Conservation (phyloP, 2,329 filamentous ascomycete genomes). For the Talaromyces pinophilus region DNA sequence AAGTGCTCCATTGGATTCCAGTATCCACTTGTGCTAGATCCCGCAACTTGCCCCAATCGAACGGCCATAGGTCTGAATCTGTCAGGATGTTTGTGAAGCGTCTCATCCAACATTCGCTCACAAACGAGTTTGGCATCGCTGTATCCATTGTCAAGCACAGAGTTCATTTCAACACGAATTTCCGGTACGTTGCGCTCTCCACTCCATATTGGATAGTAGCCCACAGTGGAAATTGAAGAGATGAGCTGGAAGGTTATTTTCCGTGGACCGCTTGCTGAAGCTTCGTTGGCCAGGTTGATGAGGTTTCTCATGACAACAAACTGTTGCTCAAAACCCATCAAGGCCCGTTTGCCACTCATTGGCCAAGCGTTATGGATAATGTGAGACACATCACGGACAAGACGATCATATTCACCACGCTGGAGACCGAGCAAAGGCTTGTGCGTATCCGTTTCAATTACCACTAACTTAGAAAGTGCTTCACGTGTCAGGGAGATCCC, state of each 20-base stretch:
- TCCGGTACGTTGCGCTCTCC: conserved; percentile 46
- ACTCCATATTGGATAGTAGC: background rate
- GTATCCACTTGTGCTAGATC: conserved; percentile 51
- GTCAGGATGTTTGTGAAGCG: conserved; percentile 45
- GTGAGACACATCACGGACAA: conserved; percentile 35
- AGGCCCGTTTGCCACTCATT: conserved; percentile 27
- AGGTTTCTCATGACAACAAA: conserved; percentile 44
- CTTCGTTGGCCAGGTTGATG: background rate
- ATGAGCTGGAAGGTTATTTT: conserved; percentile 43
- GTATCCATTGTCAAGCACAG: conserved; percentile 52
- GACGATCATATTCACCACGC: background rate
- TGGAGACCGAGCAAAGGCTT: background rate
- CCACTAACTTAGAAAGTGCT: background rate
- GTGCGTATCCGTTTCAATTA: background rate
- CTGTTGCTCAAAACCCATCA: conserved; percentile 29
- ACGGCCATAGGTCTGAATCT: conserved; percentile 49
- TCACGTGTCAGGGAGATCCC: background rate
- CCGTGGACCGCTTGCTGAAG: conserved; percentile 24
- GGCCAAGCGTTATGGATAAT: conserved; percentile 43
- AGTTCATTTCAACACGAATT: conserved; percentile 38
- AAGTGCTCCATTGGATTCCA: conserved; percentile 59
- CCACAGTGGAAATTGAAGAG: conserved; percentile 40
- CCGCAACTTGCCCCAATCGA: conserved; percentile 56
- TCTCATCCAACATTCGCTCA: conserved; percentile 53
- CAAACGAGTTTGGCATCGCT: conserved; percentile 56